Base-by-base conservation (phyloP, 2,329 filamentous ascomycete species). In the Aspergillus pseudoviridinutans region DNA sequence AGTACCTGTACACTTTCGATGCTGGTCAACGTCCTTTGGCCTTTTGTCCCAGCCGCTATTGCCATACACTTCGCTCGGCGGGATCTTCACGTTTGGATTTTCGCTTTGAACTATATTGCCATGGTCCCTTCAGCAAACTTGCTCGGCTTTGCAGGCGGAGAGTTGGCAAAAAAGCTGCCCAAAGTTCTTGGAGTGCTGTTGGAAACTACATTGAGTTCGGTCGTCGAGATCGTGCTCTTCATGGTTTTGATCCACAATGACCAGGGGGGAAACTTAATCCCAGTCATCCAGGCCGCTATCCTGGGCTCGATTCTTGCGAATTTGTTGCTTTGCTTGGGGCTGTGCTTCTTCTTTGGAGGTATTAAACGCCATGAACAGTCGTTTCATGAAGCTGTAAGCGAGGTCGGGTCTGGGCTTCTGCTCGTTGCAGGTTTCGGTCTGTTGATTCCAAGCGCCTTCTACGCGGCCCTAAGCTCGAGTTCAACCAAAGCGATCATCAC, bases 211-310 rank as follows among this genome's bases (percentile, higher is more conserved):
- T 73, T 92, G 53, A 89, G 88, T 2, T 90, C 89, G 0, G 76
- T 92, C 9, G 90, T 94, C 53, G 91, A 96, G 70, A 87, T 95
- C 56, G 84, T 95, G 50, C 77, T 95, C 29, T 94, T 95, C 74
- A 88, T 93, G 79, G 83, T 92, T 2, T 76, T 95, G 49, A 80
- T 94, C 50, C 75, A 77, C 59, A 81, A 77, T 78, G 71, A 86
- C 32, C 67, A 73, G 22, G 66, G 71, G 10, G 76, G 76, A n/a
- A 68, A 73, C 46, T 60, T 75, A 29, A 75, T 88, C 58, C 80
- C 82, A n/a, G 89, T 94, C 64, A 90, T 95, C 65, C 85, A 91
- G 68, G 90, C 90, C 54, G 91, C 91, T 27, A 92, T 95, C 55
- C 77, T 95, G 0, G 91, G 91, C 38, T 93, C 90, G 0, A 89